These are phyloP conservation scores for Candida tunisiensis DNA, from an alignment of 1,139 yeast genomes.

Conservation along the genomic window DNA sequence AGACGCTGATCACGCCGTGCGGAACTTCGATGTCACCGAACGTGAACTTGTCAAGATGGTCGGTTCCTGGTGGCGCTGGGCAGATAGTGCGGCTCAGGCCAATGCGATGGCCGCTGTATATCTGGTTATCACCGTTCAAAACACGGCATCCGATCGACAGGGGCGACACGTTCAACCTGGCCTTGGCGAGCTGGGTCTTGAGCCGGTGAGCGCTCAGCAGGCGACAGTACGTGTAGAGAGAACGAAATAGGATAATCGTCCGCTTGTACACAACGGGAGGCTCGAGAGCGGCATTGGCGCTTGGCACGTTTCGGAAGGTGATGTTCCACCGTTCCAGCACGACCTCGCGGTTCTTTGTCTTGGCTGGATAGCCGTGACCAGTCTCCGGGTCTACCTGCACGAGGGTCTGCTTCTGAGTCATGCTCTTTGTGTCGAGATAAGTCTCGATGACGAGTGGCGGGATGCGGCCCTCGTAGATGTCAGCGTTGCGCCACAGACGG, in stretches of 20 bases:
- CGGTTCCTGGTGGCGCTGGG: neutral
- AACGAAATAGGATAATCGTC: slow-evolving; percentile 56
- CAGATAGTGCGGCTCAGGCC: slow-evolving; percentile 57
- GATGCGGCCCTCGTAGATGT: slow-evolving; percentile 13
- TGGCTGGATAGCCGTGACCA: slow-evolving; percentile 32
- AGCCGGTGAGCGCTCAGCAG: slow-evolving; percentile 59
- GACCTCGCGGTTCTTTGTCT: slow-evolving; percentile 46
- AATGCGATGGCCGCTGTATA: slow-evolving; percentile 65
- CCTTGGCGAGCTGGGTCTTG: slow-evolving; percentile 23
- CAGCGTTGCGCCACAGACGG: slow-evolving; percentile 35
- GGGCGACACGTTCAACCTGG: slow-evolving; percentile 22
- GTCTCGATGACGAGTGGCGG: slow-evolving; percentile 84
- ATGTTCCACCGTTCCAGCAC: slow-evolving; percentile 88
- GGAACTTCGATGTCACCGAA: slow-evolving; percentile 61
- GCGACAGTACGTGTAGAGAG: slow-evolving; percentile 48
- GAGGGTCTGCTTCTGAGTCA: slow-evolving; percentile 45
- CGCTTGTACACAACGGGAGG: slow-evolving; percentile 60
- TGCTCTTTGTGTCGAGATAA: slow-evolving; percentile 49
- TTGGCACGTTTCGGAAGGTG: slow-evolving; percentile 35
- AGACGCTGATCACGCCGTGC: slow-evolving; percentile 52
- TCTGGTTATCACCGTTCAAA: slow-evolving; percentile 62
- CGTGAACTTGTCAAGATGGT: slow-evolving; percentile 39
- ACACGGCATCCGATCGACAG: slow-evolving; percentile 41
- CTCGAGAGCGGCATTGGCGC: slow-evolving; percentile 23
- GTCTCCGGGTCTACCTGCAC: slow-evolving; percentile 37